Conservation (phyloP, 1,139 yeast genomes). For the Saccharomyces pastorianus region DNA sequence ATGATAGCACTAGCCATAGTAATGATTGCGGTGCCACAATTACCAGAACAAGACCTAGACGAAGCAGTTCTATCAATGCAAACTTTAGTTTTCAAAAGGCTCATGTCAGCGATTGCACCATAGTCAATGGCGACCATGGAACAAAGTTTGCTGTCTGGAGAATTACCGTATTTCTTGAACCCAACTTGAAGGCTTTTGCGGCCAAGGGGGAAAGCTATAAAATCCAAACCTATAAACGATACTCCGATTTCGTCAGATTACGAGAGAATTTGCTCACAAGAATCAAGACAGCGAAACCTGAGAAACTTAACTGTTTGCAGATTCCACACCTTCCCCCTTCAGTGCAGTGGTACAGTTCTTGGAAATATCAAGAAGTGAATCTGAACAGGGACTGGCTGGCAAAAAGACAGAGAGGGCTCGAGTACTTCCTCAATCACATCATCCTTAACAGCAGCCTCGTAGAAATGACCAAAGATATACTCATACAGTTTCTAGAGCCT, state of each 20-base stretch:
- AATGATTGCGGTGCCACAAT: constrained; percentile 4
- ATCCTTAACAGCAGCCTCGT: constrained; percentile 19
- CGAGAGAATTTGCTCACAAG: constrained; percentile 12
- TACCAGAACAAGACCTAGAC: constrained; percentile 3
- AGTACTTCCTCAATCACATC: constrained; percentile 24
- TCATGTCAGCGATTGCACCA: constrained; percentile 22
- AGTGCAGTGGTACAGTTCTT: constrained; percentile 27
- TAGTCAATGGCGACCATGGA: constrained; percentile 21
- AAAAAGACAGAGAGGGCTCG: constrained; percentile 26
- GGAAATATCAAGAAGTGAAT: constrained; percentile 25
- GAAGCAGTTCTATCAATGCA: constrained; percentile 8
- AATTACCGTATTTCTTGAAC: constrained; percentile 17
- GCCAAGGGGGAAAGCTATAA: constrained; percentile 6
- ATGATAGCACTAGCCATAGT: not conserved
- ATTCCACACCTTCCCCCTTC: constrained; percentile 26
- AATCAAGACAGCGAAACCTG: constrained; percentile 8
- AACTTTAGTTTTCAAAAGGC: constrained; percentile 10
- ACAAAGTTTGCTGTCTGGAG: constrained; percentile 27
- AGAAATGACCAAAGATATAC: constrained; percentile 13
- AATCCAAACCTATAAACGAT: constrained; percentile 22
- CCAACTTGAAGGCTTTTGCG: constrained; percentile 4
- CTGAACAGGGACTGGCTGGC: constrained; percentile 24
- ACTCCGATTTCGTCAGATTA: constrained; percentile 23
- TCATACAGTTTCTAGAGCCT: constrained; percentile 13
- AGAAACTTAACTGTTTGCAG: constrained; percentile 4